These are phyloP conservation scores for Heterobasidion annosum DNA, from an alignment of 1,284 basidiomycete species.

Conservation along the genomic window DNA sequence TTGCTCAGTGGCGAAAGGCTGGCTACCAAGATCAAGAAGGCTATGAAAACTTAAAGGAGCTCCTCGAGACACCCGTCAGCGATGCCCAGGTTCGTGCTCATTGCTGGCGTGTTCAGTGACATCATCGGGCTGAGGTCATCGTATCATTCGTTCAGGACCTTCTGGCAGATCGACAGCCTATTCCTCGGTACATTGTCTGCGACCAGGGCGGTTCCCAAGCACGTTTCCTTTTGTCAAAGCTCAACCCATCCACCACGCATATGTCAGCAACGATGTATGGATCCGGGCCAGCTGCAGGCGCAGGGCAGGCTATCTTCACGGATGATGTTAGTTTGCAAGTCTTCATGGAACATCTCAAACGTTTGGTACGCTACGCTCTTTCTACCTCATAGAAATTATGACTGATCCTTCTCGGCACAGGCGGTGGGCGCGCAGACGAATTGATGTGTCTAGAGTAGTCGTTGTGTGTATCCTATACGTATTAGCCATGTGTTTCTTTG, in stretches of 20 bases:
- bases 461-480: slow-evolving; percentile 1
- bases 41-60: slow-evolving; percentile 97
- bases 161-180: slow-evolving; percentile 91
- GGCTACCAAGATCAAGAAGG: slow-evolving; percentile 99
- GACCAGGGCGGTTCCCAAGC: slow-evolving; percentile 98
- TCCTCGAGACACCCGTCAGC: slow-evolving; percentile 76
- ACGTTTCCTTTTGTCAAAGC: slow-evolving; percentile 91
- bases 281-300: slow-evolving; percentile 46
- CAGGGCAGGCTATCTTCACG: slow-evolving; percentile 94
- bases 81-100: slow-evolving; percentile 56
- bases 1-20: slow-evolving; percentile 98
- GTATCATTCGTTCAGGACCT: slow-evolving; percentile 60
- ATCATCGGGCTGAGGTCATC: slow-evolving; percentile 1
- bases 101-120: slow-evolving; percentile 1
- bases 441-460: slow-evolving; percentile 17
- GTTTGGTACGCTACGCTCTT: slow-evolving; percentile 48
- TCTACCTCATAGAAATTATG: neutral
- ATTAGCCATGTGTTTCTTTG: neutral
- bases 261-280: slow-evolving; percentile 89
- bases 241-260: slow-evolving; percentile 98
- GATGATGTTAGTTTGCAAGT: slow-evolving; percentile 97
- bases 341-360: slow-evolving; percentile 93
- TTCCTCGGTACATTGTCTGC: slow-evolving; percentile 96
- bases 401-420: slow-evolving; percentile 21
- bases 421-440: slow-evolving; percentile 69